Base-by-base conservation (phyloP, 2,329 filamentous ascomycete species). In the Colletotrichum salicis region DNA sequence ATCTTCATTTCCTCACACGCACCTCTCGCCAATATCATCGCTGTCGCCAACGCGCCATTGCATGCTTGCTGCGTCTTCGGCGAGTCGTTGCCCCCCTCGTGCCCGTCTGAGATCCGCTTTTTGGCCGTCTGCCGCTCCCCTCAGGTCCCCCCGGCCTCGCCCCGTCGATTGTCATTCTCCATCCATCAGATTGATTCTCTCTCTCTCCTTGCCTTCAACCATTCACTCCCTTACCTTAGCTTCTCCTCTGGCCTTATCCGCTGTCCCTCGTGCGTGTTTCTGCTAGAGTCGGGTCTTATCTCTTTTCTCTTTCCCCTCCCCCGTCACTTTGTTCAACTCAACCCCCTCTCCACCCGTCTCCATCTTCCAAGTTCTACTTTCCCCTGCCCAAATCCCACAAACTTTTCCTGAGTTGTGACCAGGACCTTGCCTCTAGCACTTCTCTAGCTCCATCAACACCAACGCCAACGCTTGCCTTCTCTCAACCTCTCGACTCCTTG, bases 221-320 rank as follows among this genome's bases (percentile, higher is more conserved):
- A 15, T 10, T 51, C 31, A 31, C 24, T 58, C 8, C 60, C 61
- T 69, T 41, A 52, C 61, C 31, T 55, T 41, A 35, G 31, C 8
- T 37, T 19, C 33, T 64, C 31, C 27, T 55, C 29, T 29, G 13
- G 19, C 62, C 62, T 48, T 55, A 56, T 64, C 24, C 48, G 24
- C 51, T 35, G 33, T 56, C 24, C 35, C 62, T 64, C 52, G 62
- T 56, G 27, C 27, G 51, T 56, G 15, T 55, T 55, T 55, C 41
- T 48, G 41, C 41, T 48, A 29, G 52, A 55, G 33, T 41, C 10
- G 19, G 56, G 62, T 64, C 62, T 68, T 71, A 69, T 63, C 69
- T 71, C 69, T 71, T 71, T 71, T 67, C 69, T 71, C 69, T 71
- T 69, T 64, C 41, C 69, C 65, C 65, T 45, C 33, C 48, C 59